Conservation (phyloP, 75 land plant species). For the Sequoia sempervirens region DNA sequence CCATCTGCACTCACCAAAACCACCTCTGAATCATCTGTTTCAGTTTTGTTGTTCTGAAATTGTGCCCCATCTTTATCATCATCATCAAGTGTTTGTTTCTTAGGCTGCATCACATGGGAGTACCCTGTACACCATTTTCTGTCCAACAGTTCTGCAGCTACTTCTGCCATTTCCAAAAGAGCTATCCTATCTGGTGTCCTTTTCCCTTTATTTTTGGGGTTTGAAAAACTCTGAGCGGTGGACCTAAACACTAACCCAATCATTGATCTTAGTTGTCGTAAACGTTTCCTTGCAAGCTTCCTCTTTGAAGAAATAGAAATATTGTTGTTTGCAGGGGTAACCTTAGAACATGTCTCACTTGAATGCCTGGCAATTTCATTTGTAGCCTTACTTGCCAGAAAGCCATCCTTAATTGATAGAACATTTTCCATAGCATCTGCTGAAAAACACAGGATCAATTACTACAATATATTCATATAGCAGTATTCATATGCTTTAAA, state of each 20-base stretch:
- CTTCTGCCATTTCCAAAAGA: constrained; percentile 55
- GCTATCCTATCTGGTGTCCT: constrained; percentile 11
- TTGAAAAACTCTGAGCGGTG: not conserved
- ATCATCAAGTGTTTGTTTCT: not conserved
- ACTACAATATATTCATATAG: not conserved
- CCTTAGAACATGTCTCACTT: not conserved
- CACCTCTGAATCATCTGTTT: constrained; percentile 40
- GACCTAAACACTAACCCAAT: constrained; percentile 41
- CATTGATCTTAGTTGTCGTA: not conserved
- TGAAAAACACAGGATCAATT: not conserved
- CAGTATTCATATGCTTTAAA: not conserved
- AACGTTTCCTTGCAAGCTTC: constrained; percentile 1
- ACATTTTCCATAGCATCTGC: not conserved
- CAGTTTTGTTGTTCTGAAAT: not conserved
- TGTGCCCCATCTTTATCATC: not conserved
- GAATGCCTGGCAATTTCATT: not conserved
- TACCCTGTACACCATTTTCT: constrained; percentile 37
- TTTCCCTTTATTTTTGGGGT: not conserved
- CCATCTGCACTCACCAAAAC: constrained; percentile 62
- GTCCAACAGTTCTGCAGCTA: constrained; percentile 62
- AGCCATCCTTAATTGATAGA: not conserved
- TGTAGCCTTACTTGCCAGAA: not conserved
- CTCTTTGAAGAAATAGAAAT: not conserved
- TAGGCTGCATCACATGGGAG: not conserved
- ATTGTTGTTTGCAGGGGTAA: not conserved